Base-by-base conservation (phyloP, 805 yeast species). In the Candida hispaniensis region DNA sequence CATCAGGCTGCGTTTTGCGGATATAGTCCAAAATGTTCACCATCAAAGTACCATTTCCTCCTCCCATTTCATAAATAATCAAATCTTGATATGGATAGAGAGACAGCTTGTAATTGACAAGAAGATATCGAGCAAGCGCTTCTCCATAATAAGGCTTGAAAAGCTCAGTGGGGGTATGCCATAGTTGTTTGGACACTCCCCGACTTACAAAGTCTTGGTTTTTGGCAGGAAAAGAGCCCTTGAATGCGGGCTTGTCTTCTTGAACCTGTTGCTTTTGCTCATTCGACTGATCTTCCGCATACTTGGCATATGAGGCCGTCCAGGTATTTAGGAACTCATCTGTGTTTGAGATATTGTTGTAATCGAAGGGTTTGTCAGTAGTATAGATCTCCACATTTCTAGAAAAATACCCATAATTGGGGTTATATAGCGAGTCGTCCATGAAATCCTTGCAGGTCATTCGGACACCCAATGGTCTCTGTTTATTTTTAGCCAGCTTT, bases 111-210 rank as follows among this genome's bases (percentile, higher is more conserved):
- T 77, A 79, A 51, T 79, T 76, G 6, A 73, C 75, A 38, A 82
- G 56, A 12, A 86, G 58, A 56, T 82, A 79, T 38, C 86, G 61
- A 0, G 95, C 95, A 39, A 88, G 59, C 0, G 93, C 83, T 52
- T 79, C 80, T 9, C 94, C 94, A 48, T 83, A 82, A 47, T 64
- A 75, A 0, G 94, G 94, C 43, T 75, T 55, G 56, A 82, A 82
- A 27, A 82, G 60, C 54, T 83, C 94, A 0, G 91, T 78, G 1
- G 94, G 94, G 0, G 93, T 82, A 51, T 82, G 93, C 93, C 93
- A 82, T 29, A 80, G 55, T 54, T 82, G 93, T 10, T 45, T 34
- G 8, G 47, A 73, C 44, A 75, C 62, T 57, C 26, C 48, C 41
- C 34, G 32, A 6, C 33, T 23, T 5, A 28, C 24, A 11, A 32